Conservation (phyloP, 2,329 filamentous ascomycete species). For the Cordyceps tenuipes region DNA sequence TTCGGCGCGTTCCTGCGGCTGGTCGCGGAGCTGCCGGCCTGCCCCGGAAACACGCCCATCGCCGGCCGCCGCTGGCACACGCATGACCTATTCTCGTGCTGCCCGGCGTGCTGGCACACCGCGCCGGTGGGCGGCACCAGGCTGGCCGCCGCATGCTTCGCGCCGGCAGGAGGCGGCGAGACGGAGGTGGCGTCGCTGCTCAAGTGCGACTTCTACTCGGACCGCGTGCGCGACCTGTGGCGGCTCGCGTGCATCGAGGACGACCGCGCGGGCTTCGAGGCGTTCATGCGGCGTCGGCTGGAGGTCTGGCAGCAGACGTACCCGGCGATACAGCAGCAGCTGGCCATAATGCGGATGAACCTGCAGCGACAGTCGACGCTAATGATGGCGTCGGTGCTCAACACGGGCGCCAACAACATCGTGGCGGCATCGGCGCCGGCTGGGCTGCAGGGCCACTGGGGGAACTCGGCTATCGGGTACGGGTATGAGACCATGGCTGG, state of each 20-base stretch:
- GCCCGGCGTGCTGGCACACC: constrained; percentile 5
- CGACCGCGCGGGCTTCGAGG: neutral
- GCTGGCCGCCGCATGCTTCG: neutral
- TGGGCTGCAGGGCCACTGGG: neutral
- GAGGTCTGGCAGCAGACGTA: constrained; percentile 7
- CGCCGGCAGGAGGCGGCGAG: neutral
- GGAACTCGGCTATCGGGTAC: neutral
- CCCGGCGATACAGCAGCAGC: constrained; percentile 6
- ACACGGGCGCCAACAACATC: constrained; percentile 1
- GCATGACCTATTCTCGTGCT: neutral
- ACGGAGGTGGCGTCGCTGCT: neutral
- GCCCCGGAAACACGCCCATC: neutral
- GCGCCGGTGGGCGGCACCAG: neutral
- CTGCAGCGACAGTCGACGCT: neutral
- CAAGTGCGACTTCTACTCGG: constrained; percentile 6
- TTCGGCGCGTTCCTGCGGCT: neutral
- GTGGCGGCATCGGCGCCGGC: neutral
- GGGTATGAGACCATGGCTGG: constrained; percentile 3
- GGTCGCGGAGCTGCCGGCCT: neutral
- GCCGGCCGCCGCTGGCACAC: neutral
- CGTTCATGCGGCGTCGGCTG: neutral
- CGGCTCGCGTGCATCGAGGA: neutral
- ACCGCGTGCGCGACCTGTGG: neutral
- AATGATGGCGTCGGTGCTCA: neutral
- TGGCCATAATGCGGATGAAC: constrained; percentile 1